Evolutionary conservation across 768 basidiomycete genomes (phyloP), one percentile per base, ranked within the genome.

Genomic region (Rhodotorula toruloides): DNA sequence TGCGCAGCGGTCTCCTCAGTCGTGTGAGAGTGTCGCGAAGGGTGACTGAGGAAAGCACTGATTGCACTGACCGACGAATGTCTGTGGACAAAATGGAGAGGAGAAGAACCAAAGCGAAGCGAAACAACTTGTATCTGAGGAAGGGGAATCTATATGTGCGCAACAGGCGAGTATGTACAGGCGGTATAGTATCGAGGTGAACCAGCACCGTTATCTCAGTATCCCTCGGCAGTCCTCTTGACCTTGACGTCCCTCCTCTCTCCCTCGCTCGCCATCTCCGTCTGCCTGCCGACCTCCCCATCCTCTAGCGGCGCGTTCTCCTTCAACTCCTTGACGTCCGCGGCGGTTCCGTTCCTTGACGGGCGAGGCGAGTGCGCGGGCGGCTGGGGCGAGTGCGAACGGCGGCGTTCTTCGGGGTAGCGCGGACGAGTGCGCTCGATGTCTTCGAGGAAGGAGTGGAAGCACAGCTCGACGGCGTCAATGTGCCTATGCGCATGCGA

Each of bases 381-480:
- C n/a, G 49, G 42, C 21, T 34, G 47, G 3, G 48, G 54, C 7
- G 44, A 54, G 39, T 48, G 34, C 8, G 54, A 27, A 25, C 39
- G 49, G 21, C 52, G 56, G 19, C 66, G 60, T 59, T 80, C 79
- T 56, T 77, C 78, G 0, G 77, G 75, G 60, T 79, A 79, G 16
- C 74, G 73, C 1, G 77, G 76, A 19, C 80, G 72, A 11, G 80
- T 80, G 36, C 68, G 67, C 65, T 81, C 79, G 46, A 81, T 79
- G 65, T 80, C 79, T 54, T 80, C 78, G 39, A 69, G 46, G 60
- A 72, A 64, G 1, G 64, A 63, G 29, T 58, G 40, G 62, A 69
- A 72, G 65, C 67, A 80, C 74, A 80, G 79, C 70, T 81, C 81
- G 29, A 81, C 80, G 27, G 80, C 80, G 66, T 81, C 81, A 9